Evolutionary conservation across 441 rosid species (phyloP).

Genomic region (Caryocar brasiliense): DNA sequence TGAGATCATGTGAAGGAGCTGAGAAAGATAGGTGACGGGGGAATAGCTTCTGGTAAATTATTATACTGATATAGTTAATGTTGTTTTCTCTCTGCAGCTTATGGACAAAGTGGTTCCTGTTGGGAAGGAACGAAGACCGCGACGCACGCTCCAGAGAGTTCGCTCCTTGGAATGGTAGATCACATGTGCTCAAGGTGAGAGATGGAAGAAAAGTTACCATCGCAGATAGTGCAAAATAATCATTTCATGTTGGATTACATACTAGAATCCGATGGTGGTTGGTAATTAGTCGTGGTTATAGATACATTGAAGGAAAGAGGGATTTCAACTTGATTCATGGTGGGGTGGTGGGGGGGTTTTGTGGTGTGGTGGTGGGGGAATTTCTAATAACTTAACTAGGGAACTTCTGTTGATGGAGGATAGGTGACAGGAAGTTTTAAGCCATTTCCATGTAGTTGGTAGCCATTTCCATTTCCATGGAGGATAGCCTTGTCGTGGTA

Average conservation of each 20-base stretch:
- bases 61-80: neutral
- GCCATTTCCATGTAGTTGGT: constrained; percentile 12
- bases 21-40: neutral
- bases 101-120: constrained; percentile 58
- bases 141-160: constrained; percentile 38
- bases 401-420: neutral
- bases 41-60: neutral
- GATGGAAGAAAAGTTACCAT: constrained; percentile 1
- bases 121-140: constrained; percentile 38
- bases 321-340: neutral
- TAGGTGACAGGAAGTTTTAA: neutral
- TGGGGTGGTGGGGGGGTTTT: too few species aligned
- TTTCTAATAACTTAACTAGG: constrained; percentile 1
- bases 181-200: neutral
- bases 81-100: constrained; percentile 28
- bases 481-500: constrained; percentile 1
- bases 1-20: too few species aligned
- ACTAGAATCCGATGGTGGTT: constrained; percentile 12
- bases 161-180: constrained; percentile 43
- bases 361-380: too few species aligned
- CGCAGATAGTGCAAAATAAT: constrained; percentile 1
- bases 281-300: constrained; percentile 6
- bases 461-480: neutral
- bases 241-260: constrained; percentile 9
- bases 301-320: neutral